Base-by-base conservation (phyloP, 2,329 filamentous ascomycete genomes). In the Neoscytalidium dimidiatum region DNA sequence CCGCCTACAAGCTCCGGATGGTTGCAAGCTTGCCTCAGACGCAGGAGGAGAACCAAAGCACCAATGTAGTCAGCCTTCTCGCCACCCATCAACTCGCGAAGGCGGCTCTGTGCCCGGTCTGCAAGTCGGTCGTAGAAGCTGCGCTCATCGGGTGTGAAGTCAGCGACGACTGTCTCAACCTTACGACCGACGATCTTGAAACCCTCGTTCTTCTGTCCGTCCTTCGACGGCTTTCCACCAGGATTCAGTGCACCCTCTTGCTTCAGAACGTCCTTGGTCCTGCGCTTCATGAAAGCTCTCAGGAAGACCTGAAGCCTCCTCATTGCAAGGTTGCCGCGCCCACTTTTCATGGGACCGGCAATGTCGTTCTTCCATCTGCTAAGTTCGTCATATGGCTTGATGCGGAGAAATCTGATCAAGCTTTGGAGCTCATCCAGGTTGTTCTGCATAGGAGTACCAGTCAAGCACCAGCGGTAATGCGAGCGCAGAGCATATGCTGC, bases 381-480 rank as follows among this genome's bases (percentile, higher is more conserved):
- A 21, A 97, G 82, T 64, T 97, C 89, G 72, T 96, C 90, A 73
- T 95, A 98, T 0, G 95, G 95, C 70, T 91, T 90, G 74, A 99
- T 97, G 17, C 92, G 89, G 41, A 99, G 83, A 77, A 99, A 99
- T 67, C 90, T 92, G 75, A 99, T 92, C 62, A 99, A 81, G 69
- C 92, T 96, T 74, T 99, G 95, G 60, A 99, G 82, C 77, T 99
- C 95, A 69, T 99, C 95, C 5, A 99, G 86, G 71, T 97, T 98
- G 79, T 99, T 99, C 75, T 99, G 95, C 90, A 99, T 93, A 0
- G 95, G 95, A 1, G 95, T 99, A 62, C 95, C 95, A 0, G 94
- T 97, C 67, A 99, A 80, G 74, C 95, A 98, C 95, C 95, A 99
- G 67, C 95, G 86, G 72, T 97, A 98, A 75, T 95, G 90, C 21